Conservation (phyloP, 257 asterid genomes). For the Thymus quinquecostatus region DNA sequence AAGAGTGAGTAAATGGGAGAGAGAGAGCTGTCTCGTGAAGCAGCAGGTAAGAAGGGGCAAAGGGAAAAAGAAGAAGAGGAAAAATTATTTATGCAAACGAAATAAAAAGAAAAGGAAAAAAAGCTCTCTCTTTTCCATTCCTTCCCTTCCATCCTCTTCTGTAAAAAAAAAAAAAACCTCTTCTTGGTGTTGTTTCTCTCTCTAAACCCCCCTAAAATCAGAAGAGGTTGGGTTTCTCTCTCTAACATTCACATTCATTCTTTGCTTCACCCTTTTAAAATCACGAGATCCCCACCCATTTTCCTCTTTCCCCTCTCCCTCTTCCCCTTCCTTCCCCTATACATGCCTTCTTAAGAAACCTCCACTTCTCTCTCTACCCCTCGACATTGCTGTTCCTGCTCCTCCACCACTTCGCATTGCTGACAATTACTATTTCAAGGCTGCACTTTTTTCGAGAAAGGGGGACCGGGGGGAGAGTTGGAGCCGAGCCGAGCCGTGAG, state of each 20-base stretch:
- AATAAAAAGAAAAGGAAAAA: neutral
- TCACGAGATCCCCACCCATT: slow-evolving; percentile 65
- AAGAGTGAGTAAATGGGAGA: slow-evolving; percentile 29
- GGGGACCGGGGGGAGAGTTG: slow-evolving; percentile 28
- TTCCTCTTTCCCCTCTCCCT: slow-evolving; percentile 11
- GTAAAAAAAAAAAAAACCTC: neutral
- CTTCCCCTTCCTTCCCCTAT: slow-evolving; percentile 1
- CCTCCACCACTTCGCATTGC: slow-evolving; percentile 36
- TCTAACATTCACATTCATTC: slow-evolving; percentile 54
- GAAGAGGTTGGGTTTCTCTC: slow-evolving; percentile 29
- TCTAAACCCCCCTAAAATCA: slow-evolving; percentile 26
- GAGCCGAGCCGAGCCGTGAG: neutral
- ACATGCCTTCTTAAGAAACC: slow-evolving; percentile 35
- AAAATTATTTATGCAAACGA: too few relatives aligned
- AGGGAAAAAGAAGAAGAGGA: neutral
- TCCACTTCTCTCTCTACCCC: slow-evolving; percentile 4
- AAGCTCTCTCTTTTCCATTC: slow-evolving; percentile 21
- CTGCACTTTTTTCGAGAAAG: neutral
- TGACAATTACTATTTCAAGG: neutral
- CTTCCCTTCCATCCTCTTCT: slow-evolving; percentile 3
- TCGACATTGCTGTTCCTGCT: slow-evolving; percentile 29
- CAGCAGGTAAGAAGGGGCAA: slow-evolving; percentile 33
- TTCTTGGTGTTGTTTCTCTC: slow-evolving; percentile 34
- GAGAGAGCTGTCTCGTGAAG: slow-evolving; percentile 44
- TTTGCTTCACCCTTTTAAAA: slow-evolving; percentile 43